Evolutionary conservation across 805 yeast genomes (phyloP).

Genomic region (Jamesozyma piceae): DNA sequence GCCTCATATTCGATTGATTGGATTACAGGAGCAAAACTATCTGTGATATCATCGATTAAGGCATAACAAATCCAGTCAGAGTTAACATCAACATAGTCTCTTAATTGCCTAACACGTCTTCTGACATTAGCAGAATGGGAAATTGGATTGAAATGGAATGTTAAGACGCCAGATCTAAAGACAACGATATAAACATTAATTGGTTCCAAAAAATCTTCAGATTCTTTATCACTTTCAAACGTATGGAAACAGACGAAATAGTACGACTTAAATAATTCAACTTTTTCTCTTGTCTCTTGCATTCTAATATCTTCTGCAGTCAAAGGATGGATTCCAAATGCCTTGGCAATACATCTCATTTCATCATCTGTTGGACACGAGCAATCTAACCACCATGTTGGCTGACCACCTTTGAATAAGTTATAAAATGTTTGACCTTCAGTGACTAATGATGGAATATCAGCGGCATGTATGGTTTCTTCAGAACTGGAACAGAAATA

Average conservation of each 20-base stretch:
- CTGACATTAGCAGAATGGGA: conserved; percentile 67
- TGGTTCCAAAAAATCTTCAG: conserved; percentile 77
- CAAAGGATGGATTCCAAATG: conserved; percentile 95
- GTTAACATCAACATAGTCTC: conserved; percentile 68
- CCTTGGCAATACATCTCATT: conserved; percentile 84
- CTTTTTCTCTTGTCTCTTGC: conserved; percentile 96
- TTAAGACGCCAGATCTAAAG: conserved; percentile 55
- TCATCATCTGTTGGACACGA: conserved; percentile 89
- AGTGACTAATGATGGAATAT: conserved; percentile 64
- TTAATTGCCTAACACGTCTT: conserved; percentile 69
- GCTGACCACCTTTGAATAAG: conserved; percentile 61
- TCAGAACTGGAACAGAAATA: conserved; percentile 75
- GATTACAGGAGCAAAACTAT: conserved; percentile 75
- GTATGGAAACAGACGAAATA: conserved; percentile 96
- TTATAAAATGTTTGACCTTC: conserved; percentile 56
- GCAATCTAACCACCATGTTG: conserved; percentile 96
- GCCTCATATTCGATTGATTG: conserved; percentile 73
- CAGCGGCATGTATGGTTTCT: conserved; percentile 84
- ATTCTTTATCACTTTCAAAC: conserved; percentile 72
- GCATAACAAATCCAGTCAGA: conserved; percentile 83
- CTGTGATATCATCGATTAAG: conserved; percentile 73
- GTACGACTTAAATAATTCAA: conserved; percentile 79
- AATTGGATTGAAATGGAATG: conserved; percentile 63
- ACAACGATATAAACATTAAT: conserved; percentile 68
- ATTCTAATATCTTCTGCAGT: conserved; percentile 95